A percentile compares a stretch with the other conserved stretches of the same genome.
Conservation (phyloP, 2,329 filamentous ascomycete genomes). For the Xylariaceae sp. region DNA sequence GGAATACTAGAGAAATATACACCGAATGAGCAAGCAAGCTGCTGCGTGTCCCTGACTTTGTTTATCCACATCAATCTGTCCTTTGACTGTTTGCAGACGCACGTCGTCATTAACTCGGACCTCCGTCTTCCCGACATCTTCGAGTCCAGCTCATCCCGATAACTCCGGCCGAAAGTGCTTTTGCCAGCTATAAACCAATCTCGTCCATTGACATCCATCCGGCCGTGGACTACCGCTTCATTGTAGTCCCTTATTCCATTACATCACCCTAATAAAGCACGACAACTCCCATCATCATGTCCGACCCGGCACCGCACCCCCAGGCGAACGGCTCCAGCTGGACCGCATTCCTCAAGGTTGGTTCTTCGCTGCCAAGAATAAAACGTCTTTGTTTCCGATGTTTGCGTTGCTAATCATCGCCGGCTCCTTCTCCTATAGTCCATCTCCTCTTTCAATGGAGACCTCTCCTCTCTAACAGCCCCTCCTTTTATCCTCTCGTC, state of each 20-base stretch:
- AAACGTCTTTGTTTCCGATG: background rate
- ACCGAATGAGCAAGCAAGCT: background rate
- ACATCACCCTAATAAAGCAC: background rate
- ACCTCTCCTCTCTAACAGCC: constrained; percentile 48
- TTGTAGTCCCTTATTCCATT: background rate
- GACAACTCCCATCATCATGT: constrained; percentile 20
- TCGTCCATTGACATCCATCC: too few species aligned
- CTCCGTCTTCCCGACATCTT: background rate
- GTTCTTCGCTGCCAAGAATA: constrained; percentile 1
- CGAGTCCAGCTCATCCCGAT: background rate
- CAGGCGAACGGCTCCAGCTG: constrained; percentile 32
- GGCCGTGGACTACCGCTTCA: too few species aligned
- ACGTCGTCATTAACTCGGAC: background rate
- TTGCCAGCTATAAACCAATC: background rate
- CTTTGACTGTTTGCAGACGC: background rate
- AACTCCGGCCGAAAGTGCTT: background rate
- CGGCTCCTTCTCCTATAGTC: constrained; percentile 22
- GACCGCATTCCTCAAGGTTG: constrained; percentile 33
- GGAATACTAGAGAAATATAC: background rate
- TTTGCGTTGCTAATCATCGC: background rate
- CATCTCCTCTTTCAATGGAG: constrained; percentile 40
- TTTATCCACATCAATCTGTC: too few species aligned
- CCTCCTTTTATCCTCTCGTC: constrained; percentile 46
- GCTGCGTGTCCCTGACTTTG: background rate
- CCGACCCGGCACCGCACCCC: constrained; percentile 26